These are phyloP conservation scores for Oehlia diaphana DNA, from an alignment of 192 early-diverging fungal genomes.

Conservation along the genomic window DNA sequence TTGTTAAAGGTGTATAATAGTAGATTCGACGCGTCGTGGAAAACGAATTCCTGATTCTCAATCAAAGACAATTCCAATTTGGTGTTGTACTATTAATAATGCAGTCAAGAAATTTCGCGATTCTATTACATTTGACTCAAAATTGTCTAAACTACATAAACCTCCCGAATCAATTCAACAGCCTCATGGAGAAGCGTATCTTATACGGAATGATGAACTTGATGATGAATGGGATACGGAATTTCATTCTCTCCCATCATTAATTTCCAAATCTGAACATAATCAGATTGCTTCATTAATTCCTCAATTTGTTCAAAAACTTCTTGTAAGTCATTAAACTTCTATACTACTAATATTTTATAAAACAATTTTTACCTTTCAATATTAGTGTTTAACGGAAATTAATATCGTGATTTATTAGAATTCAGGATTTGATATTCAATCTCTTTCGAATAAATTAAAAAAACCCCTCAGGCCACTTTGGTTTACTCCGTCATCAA, in stretches of 20 bases:
- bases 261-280: conserved; percentile 71
- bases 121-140: conserved; percentile 7
- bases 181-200: too few species aligned
- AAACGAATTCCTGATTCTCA: conserved; percentile 84
- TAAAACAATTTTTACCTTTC: neutral
- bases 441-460: conserved; percentile 34
- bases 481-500: conserved; percentile 74
- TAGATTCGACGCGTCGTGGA: conserved; percentile 85
- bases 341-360: neutral
- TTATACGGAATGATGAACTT: too few species aligned
- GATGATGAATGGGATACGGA: conserved; percentile 50
- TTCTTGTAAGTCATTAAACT: conserved; percentile 43
- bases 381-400: neutral
- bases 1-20: conserved; percentile 68
- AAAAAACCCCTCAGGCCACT: conserved; percentile 75
- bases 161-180: too few species aligned
- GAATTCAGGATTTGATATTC: conserved; percentile 46
- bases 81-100: conserved; percentile 79
- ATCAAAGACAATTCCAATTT: conserved; percentile 86
- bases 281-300: conserved; percentile 63
- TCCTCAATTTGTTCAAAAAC: conserved; percentile 52
- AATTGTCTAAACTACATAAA: neutral
- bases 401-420: neutral
- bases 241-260: conserved; percentile 62
- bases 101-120: conserved; percentile 38